These are phyloP conservation scores for Penicillium salamii DNA, from an alignment of 495 filamentous ascomycete species.

Conservation along the genomic window DNA sequence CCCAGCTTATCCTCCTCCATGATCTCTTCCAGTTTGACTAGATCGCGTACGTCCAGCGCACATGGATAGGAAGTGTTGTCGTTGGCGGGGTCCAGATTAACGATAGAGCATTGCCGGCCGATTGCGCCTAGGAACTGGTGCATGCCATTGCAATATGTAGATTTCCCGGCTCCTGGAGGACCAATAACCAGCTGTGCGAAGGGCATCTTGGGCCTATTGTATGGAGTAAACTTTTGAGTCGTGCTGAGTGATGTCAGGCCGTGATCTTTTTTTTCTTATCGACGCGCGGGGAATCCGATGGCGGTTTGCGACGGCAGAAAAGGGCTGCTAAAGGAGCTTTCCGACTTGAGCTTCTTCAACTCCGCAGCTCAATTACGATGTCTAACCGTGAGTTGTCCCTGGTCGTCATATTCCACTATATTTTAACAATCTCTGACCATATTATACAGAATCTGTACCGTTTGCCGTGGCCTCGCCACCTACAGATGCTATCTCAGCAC, in stretches of 20 bases:
- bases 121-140: constrained; percentile 96
- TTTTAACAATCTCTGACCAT: constrained; percentile 11
- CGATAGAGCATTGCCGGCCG: constrained; percentile 86
- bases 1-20: constrained; percentile 92
- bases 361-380: constrained; percentile 24
- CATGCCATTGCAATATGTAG: constrained; percentile 98
- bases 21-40: constrained; percentile 87
- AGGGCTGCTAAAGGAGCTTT: constrained; percentile 28
- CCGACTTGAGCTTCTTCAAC: constrained; percentile 23
- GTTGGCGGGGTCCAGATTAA: constrained; percentile 97
- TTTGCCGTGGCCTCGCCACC: constrained; percentile 60
- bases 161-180: constrained; percentile 91
- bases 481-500: constrained; percentile 80
- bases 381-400: constrained; percentile 33
- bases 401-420: background rate
- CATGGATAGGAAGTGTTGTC: constrained; percentile 64
- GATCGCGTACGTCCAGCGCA: constrained; percentile 84
- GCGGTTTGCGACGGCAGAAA: constrained; percentile 36
- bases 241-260: constrained; percentile 1
- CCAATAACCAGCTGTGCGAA: constrained; percentile 83
- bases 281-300: constrained; percentile 31
- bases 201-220: constrained; percentile 41
- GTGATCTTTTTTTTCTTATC: constrained; percentile 20
- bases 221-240: background rate
- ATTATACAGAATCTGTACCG: constrained; percentile 40